phyloP scores from a whole-genome alignment of 352 stramenopile species.

The Globisporangium ultimum region DNA sequence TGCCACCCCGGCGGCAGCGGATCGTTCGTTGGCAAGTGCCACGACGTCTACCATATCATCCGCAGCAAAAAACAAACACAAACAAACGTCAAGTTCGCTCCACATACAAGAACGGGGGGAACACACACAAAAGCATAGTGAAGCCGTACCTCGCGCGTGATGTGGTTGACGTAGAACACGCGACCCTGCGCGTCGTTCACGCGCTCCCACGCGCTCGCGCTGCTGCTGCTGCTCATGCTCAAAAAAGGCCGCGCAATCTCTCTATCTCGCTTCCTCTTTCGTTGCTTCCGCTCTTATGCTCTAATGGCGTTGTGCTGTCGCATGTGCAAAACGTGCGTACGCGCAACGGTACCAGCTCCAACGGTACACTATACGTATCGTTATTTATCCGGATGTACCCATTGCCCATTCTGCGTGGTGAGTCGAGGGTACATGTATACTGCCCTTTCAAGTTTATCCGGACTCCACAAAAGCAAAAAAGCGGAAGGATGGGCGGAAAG shows the following conservation, averaged over 20 bases:
- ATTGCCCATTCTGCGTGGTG: not conserved
- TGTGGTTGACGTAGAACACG: constrained; percentile 87
- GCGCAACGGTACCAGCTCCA: not conserved
- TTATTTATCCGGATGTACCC: not conserved
- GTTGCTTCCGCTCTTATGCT: not conserved
- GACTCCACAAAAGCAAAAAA: no score
- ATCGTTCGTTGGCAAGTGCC: constrained; percentile 64
- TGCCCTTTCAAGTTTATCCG: not conserved
- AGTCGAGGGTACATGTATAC: not conserved
- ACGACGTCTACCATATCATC: constrained; percentile 54
- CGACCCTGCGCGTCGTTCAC: constrained; percentile 76
- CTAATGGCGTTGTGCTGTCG: not conserved
- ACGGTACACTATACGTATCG: not conserved
- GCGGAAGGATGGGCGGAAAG: no score
- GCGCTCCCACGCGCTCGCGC: constrained; percentile 57
- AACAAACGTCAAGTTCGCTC: not conserved
- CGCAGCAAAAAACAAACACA: constrained; percentile 1
- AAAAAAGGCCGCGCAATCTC: not conserved
- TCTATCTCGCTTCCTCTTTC: constrained; percentile 1
- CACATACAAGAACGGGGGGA: not conserved
- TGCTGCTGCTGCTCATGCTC: not conserved
- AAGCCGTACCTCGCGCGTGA: constrained; percentile 60
- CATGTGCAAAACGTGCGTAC: not conserved
- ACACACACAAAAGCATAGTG: not conserved
- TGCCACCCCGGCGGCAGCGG: constrained; percentile 75